Conservation (phyloP, 805 yeast genomes). For the Cephaloascus fragrans region DNA sequence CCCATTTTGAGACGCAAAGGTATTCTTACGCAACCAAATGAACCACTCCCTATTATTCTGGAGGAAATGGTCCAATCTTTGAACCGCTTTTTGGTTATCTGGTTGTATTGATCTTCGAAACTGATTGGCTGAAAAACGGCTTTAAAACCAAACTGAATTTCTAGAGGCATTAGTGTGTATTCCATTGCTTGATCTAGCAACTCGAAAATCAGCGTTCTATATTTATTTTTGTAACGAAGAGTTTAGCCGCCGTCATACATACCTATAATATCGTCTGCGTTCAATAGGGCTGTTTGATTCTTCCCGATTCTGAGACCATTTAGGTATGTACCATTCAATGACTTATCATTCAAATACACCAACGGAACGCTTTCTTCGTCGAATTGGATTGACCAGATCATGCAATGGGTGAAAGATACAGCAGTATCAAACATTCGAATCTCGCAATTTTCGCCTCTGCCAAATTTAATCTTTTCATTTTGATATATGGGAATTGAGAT, state of each 20-base stretch:
- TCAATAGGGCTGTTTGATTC: constrained; percentile 20
- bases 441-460: constrained; percentile 25
- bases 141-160: background rate
- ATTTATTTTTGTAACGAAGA: too few species aligned
- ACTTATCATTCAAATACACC: constrained; percentile 38
- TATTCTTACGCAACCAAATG: constrained; percentile 44
- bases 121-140: background rate
- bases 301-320: constrained; percentile 23
- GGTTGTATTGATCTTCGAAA: constrained; percentile 1
- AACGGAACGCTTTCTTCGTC: constrained; percentile 36
- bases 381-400: constrained; percentile 38
- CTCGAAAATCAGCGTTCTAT: background rate
- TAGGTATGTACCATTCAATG: constrained; percentile 41
- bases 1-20: too few species aligned
- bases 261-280: constrained; percentile 27
- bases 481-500: constrained; percentile 13
- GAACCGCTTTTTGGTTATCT: constrained; percentile 1
- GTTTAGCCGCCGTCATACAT: constrained; percentile 22
- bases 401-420: constrained; percentile 38
- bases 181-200: background rate
- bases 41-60: constrained; percentile 40
- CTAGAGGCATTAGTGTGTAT: background rate
- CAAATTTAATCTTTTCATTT: constrained; percentile 28
- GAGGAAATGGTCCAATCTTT: constrained; percentile 31
- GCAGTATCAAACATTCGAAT: constrained; percentile 23